A percentile compares a stretch with the other conserved stretches of the same genome.
Conservation (phyloP, 352 stramenopile species). For the Pythium oligandrum region DNA sequence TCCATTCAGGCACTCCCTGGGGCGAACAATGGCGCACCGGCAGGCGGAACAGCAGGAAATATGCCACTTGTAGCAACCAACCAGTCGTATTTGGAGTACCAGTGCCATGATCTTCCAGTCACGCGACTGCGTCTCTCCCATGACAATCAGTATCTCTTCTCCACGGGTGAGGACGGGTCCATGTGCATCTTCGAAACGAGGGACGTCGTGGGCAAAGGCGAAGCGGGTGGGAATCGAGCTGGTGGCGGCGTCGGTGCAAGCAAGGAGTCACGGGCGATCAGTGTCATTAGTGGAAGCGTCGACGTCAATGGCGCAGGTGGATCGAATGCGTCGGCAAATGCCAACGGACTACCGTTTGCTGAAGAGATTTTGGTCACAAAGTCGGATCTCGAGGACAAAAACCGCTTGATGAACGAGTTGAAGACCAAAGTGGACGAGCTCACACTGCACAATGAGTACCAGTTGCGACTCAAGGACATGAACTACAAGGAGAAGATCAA, state of each 20-base stretch:
- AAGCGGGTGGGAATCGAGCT: slow-evolving; percentile 21
- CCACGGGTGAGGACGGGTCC: slow-evolving; percentile 88
- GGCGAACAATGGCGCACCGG: neutral
- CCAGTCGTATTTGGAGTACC: slow-evolving; percentile 51
- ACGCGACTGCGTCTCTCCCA: slow-evolving; percentile 70
- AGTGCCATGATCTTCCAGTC: slow-evolving; percentile 77
- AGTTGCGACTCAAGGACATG: slow-evolving; percentile 93
- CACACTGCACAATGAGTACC: slow-evolving; percentile 93
- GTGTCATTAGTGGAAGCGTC: slow-evolving; percentile 9
- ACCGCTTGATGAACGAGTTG: slow-evolving; percentile 89
- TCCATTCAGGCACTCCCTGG: neutral
- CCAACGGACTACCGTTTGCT: slow-evolving; percentile 70
- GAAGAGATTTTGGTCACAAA: slow-evolving; percentile 94
- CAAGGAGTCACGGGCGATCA: slow-evolving; percentile 11
- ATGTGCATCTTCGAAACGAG: slow-evolving; percentile 89
- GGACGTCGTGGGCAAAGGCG: slow-evolving; percentile 47
- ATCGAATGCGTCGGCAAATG: slow-evolving; percentile 26
- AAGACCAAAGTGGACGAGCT: slow-evolving; percentile 94
- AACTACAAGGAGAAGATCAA: slow-evolving; percentile 96
- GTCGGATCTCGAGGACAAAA: slow-evolving; percentile 91
- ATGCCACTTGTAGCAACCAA: slow-evolving; percentile 10
- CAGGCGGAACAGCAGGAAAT: neutral
- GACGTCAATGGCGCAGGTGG: slow-evolving; percentile 21
- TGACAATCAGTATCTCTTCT: slow-evolving; percentile 92
- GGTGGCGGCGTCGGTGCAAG: slow-evolving; percentile 6